phyloP scores from a whole-genome alignment of 139 green algal species.

The Zygnema circumcarinatum region DNA sequence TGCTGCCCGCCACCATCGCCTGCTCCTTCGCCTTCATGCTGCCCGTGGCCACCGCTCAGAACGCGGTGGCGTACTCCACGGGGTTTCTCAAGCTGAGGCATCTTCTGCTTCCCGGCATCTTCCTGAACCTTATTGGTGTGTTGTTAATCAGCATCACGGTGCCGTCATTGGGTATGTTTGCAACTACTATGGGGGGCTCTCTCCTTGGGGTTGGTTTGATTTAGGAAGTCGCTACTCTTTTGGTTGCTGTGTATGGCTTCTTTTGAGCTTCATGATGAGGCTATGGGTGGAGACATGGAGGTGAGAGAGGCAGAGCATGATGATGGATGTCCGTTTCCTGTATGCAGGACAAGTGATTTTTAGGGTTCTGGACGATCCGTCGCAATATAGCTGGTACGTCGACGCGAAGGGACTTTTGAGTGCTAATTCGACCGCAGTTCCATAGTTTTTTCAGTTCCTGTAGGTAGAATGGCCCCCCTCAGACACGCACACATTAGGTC shows the following conservation, averaged over 20 bases:
- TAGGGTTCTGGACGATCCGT: not conserved
- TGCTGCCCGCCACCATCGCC: constrained; percentile 44
- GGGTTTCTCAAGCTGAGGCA: constrained; percentile 31
- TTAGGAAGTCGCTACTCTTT: no score
- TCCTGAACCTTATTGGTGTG: constrained; percentile 44
- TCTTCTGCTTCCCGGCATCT: constrained; percentile 21
- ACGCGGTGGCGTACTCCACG: constrained; percentile 48
- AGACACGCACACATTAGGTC: no score
- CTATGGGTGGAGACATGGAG: not conserved
- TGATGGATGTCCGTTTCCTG: not conserved
- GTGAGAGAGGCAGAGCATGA: not conserved
- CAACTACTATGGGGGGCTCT: no score
- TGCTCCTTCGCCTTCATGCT: constrained; percentile 54
- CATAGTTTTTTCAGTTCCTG: not conserved
- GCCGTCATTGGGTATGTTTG: constrained; percentile 26
- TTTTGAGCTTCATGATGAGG: not conserved
- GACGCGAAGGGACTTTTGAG: not conserved
- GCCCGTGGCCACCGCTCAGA: constrained; percentile 42
- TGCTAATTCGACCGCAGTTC: not conserved
- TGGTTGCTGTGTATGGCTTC: not conserved
- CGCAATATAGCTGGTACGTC: not conserved
- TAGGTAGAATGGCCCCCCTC: no score
- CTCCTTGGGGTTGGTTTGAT: no score
- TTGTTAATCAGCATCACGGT: constrained; percentile 16
- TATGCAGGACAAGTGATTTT: constrained; percentile 14